A percentile compares a stretch with the other conserved stretches of the same genome.
These are phyloP conservation scores for Aspergillus floridensis DNA, from an alignment of 2,329 filamentous ascomycete genomes.

Conservation along the genomic window DNA sequence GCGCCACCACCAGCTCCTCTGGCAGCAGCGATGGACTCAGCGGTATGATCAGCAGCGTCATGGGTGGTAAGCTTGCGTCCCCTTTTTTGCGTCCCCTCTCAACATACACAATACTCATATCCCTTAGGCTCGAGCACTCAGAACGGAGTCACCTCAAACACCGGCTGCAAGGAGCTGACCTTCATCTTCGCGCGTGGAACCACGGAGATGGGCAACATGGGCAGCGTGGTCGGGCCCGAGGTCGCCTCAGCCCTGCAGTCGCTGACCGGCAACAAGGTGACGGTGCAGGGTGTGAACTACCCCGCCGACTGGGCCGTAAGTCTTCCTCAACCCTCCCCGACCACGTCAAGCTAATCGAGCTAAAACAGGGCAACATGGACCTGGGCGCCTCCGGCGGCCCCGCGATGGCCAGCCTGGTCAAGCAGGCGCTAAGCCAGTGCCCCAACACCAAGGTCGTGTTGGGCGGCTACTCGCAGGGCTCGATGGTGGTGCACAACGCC, in stretches of 20 bases:
- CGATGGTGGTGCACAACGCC: slow-evolving; percentile 37
- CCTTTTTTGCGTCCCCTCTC: neutral
- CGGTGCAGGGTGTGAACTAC: slow-evolving; percentile 35
- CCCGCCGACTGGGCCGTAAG: slow-evolving; percentile 27
- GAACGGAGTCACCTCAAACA: slow-evolving; percentile 41
- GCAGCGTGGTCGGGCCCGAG: slow-evolving; percentile 40
- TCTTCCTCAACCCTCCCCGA: neutral
- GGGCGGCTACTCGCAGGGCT: slow-evolving; percentile 36
- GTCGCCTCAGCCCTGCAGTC: slow-evolving; percentile 26
- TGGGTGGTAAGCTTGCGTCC: neutral
- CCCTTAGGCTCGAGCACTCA: slow-evolving; percentile 29
- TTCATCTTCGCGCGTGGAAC: slow-evolving; percentile 47
- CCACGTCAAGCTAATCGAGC: neutral
- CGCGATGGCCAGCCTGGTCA: slow-evolving; percentile 29
- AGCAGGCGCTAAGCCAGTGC: slow-evolving; percentile 30
- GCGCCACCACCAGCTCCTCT: neutral
- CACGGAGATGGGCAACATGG: slow-evolving; percentile 44
- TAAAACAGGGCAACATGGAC: slow-evolving; percentile 24
- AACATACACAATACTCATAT: neutral
- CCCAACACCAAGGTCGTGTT: slow-evolving; percentile 35
- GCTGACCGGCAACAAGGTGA: slow-evolving; percentile 26
- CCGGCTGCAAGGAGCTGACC: slow-evolving; percentile 42
- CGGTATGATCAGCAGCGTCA: neutral
- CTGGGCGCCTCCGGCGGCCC: slow-evolving; percentile 31
- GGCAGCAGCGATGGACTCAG: neutral